Conservation (phyloP, 192 early-diverging fungal genomes). For the Entomortierella beljakovae region DNA sequence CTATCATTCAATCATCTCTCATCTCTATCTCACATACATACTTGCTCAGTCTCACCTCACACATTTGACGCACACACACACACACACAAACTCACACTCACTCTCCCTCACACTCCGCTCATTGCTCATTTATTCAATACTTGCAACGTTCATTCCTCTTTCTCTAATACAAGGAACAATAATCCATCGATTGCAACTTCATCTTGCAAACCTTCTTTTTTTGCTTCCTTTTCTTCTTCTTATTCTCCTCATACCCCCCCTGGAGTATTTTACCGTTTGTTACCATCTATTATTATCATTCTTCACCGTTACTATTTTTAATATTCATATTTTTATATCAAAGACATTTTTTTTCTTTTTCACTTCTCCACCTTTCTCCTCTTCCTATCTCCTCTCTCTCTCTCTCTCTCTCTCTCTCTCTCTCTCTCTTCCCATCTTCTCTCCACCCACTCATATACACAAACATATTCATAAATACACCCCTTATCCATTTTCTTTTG, state of each 20-base stretch:
- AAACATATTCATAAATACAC: too few relatives aligned
- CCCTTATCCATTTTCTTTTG: too few relatives aligned
- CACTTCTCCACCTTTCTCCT: background rate
- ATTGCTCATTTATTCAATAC: too few relatives aligned
- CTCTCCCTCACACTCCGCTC: background rate
- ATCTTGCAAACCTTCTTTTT: background rate
- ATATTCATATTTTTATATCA: conserved; percentile 7
- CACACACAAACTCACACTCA: background rate
- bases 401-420: background rate
- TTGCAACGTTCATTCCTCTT: background rate
- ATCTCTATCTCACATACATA: background rate
- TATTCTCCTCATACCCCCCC: background rate
- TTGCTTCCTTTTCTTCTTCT: background rate
- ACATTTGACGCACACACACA: background rate
- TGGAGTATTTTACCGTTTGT: background rate
- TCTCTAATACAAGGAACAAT: background rate
- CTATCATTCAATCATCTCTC: background rate
- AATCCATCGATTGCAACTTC: background rate
- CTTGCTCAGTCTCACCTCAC: background rate
- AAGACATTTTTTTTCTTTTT: background rate
- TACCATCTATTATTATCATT: too few relatives aligned
- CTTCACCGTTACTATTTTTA: background rate
- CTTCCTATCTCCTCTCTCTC: background rate
- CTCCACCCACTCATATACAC: too few relatives aligned
- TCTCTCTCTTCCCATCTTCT: too few relatives aligned